These are phyloP conservation scores for Raphidocelis subcapitata DNA, from an alignment of 139 green algal genomes.

Conservation along the genomic window DNA sequence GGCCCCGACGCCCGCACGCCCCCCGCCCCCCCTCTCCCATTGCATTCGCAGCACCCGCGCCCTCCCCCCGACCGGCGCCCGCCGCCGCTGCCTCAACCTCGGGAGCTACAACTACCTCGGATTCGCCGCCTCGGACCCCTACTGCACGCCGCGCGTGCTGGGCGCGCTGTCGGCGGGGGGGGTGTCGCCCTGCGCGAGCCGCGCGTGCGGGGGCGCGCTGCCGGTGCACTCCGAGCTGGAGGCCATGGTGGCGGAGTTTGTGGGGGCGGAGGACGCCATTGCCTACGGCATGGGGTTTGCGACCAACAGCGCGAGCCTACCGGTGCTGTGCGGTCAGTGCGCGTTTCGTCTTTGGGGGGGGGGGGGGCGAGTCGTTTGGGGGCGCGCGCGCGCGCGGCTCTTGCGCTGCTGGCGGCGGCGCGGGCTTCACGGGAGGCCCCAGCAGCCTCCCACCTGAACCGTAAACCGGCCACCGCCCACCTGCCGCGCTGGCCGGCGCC, in stretches of 20 bases:
- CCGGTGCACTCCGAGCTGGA: slow-evolving; percentile 84
- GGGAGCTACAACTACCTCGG: slow-evolving; percentile 99
- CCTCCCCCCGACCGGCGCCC: slow-evolving; percentile 62
- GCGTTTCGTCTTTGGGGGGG: too few relatives aligned
- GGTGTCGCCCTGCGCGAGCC: slow-evolving; percentile 59
- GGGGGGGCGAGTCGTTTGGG: too few relatives aligned
- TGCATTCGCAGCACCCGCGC: slow-evolving; percentile 18
- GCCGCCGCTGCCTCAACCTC: slow-evolving; percentile 87
- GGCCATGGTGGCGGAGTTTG: slow-evolving; percentile 74
- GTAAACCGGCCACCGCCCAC: not conserved
- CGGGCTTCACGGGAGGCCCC: too few relatives aligned
- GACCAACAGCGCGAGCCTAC: slow-evolving; percentile 93
- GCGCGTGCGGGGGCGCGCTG: slow-evolving; percentile 67
- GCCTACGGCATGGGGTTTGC: slow-evolving; percentile 99
- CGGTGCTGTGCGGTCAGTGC: slow-evolving; percentile 51
- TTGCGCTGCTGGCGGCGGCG: too few relatives aligned
- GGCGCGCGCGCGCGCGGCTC: too few relatives aligned
- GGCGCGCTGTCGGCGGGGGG: slow-evolving; percentile 61
- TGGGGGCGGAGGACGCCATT: slow-evolving; percentile 87
- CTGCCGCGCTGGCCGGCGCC: too few relatives aligned
- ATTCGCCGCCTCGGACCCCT: slow-evolving; percentile 90
- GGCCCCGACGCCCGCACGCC: too few relatives aligned
- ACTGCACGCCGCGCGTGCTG: slow-evolving; percentile 91
- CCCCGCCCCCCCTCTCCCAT: too few relatives aligned
- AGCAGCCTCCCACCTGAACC: too few relatives aligned